phyloP scores from a whole-genome alignment of 768 basidiomycete species.

The Lentinula edodes region DNA sequence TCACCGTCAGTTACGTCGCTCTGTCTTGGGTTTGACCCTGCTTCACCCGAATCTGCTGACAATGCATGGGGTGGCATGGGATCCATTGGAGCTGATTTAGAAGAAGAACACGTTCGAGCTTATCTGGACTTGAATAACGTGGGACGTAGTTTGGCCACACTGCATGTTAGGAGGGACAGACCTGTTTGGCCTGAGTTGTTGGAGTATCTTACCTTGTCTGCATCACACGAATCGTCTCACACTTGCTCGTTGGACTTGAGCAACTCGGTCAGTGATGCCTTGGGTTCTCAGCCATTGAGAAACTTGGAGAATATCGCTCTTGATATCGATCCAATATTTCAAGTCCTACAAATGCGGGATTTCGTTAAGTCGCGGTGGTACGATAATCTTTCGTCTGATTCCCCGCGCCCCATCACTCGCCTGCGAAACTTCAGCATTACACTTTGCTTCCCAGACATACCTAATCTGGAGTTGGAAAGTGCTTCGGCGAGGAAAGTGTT shows the following conservation, averaged over 20 bases:
- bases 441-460: neutral
- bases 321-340: constrained; percentile 2
- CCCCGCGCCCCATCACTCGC: neutral
- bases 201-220: constrained; percentile 1
- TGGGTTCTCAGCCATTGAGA: neutral
- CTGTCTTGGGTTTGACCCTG: neutral
- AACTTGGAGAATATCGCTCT: constrained; percentile 2
- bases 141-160: neutral
- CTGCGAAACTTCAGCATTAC: neutral
- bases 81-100: neutral
- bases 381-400: neutral
- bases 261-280: neutral
- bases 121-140: neutral
- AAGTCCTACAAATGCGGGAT: neutral
- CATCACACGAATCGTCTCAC: neutral
- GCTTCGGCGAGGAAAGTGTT: neutral
- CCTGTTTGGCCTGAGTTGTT: constrained; percentile 1
- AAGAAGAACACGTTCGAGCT: neutral
- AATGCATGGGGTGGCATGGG: neutral
- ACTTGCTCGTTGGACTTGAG: neutral
- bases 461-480: constrained; percentile 1
- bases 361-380: neutral
- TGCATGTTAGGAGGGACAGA: neutral
- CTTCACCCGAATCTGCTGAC: neutral
- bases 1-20: neutral